Evolutionary conservation across 805 yeast genomes (phyloP), one percentile per base, ranked within the genome.

Genomic region (Monosporozyma aquatica): DNA sequence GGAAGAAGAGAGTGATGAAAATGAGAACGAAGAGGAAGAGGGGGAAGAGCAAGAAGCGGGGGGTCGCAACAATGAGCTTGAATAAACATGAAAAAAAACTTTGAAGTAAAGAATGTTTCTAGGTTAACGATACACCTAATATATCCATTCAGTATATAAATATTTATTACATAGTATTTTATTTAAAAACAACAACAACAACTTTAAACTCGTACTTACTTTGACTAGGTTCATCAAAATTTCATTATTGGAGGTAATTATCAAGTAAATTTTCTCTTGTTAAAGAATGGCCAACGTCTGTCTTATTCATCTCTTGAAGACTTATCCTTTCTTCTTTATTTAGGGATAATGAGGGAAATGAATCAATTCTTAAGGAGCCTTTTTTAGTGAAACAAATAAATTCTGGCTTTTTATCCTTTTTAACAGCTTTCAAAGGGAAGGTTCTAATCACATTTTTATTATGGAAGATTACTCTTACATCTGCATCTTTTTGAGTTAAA

Each of bases 401-500:
- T 30, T 46, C 44, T 37, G 56, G 47, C 1, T 25, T 26, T 5
- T 23, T 29, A 17, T 17, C 22, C 29, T 26, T 13, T 23, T 26
- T 15, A n/a, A n/a, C n/a, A n/a, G n/a, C 37, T 10, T 18, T 18
- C 5, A 32, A 9, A 9, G 35, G 50, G 7, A 43, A 30, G 22
- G 51, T 48, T 34, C 54, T 58, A 13, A 61, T 45, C 2, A 51
- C 46, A 43, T 59, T 59, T 24, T 45, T 48, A 41, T 53, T 47
- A 44, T 59, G 57, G 33, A 52, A 59, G 7, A 56, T 52, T 4
- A 58, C 50, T 46, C 49, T 53, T 2, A 61, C 46, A 41, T 61
- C 64, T 3, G 64, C 64, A 43, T 56, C 45, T 18, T 48, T 50
- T 1, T 48, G 37, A 17, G 56, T 51, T 6, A 43, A 44, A 23